A percentile compares a stretch with the other conserved stretches of the same genome.
phyloP scores from a whole-genome alignment of 768 basidiomycete genomes.

The Tulasnella sp. region DNA sequence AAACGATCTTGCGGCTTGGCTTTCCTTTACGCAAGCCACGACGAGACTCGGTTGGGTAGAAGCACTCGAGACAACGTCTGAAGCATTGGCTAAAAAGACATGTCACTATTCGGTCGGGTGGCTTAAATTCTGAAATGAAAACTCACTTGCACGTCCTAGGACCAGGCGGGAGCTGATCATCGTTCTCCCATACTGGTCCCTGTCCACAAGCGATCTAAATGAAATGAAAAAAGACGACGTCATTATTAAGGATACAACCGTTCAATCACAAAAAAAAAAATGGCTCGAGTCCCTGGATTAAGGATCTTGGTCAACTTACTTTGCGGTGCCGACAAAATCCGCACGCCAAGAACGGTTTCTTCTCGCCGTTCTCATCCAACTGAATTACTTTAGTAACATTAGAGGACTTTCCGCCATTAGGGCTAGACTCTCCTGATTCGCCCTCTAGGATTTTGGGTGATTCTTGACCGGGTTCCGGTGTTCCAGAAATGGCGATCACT shows the following conservation, averaged over 20 bases:
- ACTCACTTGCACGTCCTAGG: conserved; percentile 14
- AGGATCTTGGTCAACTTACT: neutral
- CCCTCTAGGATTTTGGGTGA: too few species aligned
- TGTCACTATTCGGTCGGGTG: neutral
- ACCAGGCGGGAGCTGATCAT: conserved; percentile 4
- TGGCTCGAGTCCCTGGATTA: too few species aligned
- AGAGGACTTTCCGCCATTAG: too few species aligned
- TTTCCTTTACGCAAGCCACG: conserved; percentile 6
- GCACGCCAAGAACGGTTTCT: conserved; percentile 15
- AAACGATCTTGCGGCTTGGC: neutral
- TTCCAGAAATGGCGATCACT: too few species aligned
- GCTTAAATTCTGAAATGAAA: neutral
- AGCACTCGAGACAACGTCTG: conserved; percentile 4
- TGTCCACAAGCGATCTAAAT: conserved; percentile 12
- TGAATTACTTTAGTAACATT: too few species aligned
- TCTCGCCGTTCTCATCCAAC: too few species aligned
- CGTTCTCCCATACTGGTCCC: neutral
- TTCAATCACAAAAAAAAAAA: too few species aligned
- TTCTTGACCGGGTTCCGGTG: too few species aligned
- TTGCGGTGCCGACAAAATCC: conserved; percentile 12
- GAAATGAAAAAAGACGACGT: too few species aligned
- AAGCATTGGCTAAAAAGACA: conserved; percentile 6
- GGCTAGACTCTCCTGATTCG: too few species aligned
- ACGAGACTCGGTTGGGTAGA: conserved; percentile 13
- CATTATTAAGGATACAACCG: too few species aligned